Conservation (phyloP, 2,329 filamentous ascomycete genomes). For the Thielaviopsis punctulata region DNA sequence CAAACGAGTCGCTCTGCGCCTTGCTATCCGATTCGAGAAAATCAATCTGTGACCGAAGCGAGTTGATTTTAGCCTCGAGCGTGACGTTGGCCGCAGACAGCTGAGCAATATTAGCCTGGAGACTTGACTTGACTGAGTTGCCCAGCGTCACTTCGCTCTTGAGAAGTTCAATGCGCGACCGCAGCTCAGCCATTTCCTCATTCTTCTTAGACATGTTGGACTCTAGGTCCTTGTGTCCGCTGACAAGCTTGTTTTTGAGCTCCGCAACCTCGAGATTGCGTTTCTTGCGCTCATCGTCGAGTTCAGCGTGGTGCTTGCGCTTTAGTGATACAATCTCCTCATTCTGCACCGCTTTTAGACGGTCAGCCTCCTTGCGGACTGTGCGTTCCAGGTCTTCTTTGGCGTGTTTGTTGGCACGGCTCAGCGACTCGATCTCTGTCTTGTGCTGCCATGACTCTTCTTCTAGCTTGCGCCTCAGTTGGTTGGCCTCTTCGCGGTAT, state of each 20-base stretch:
- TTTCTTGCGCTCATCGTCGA: slow-evolving; percentile 45
- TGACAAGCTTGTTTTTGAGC: slow-evolving; percentile 35
- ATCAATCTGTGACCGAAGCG: slow-evolving; percentile 64
- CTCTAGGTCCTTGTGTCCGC: slow-evolving; percentile 34
- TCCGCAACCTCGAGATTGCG: slow-evolving; percentile 47
- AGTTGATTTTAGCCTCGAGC: slow-evolving; percentile 58
- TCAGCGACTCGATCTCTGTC: slow-evolving; percentile 37
- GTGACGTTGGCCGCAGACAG: slow-evolving; percentile 43
- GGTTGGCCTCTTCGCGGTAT: slow-evolving; percentile 32
- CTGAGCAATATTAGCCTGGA: slow-evolving; percentile 37
- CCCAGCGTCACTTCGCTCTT: slow-evolving; percentile 42
- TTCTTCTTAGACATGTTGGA: slow-evolving; percentile 34
- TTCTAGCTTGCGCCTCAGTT: slow-evolving; percentile 26
- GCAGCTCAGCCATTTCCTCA: slow-evolving; percentile 33
- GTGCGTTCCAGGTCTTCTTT: slow-evolving; percentile 36
- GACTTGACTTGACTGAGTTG: slow-evolving; percentile 37
- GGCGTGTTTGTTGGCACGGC: slow-evolving; percentile 36
- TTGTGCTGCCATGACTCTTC: slow-evolving; percentile 23
- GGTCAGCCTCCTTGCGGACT: slow-evolving; percentile 36
- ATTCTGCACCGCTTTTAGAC: slow-evolving; percentile 42
- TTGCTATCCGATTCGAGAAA: slow-evolving; percentile 83
- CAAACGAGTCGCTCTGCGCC: slow-evolving; percentile 73
- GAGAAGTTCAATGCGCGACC: slow-evolving; percentile 27
- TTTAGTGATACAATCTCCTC: slow-evolving; percentile 51
- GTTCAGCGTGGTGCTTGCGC: slow-evolving; percentile 42